Evolutionary conservation across 2,329 filamentous ascomycete genomes (phyloP).

Genomic region (Parastagonospora avenae): DNA sequence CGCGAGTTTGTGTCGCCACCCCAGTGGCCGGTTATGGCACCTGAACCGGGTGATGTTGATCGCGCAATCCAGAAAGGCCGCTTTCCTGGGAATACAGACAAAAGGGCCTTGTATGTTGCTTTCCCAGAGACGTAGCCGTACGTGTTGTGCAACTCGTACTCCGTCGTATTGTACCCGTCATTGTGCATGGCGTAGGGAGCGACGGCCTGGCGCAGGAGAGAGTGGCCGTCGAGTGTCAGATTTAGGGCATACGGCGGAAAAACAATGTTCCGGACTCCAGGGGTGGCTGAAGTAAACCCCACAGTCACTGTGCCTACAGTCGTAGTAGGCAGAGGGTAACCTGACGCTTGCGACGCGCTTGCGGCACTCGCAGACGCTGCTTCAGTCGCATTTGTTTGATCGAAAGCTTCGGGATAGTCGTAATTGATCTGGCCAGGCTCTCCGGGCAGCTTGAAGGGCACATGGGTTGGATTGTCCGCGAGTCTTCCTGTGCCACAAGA

Average conservation of each 20-base stretch:
- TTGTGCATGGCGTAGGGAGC: constrained; percentile 76
- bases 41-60: constrained; percentile 18
- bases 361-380: constrained; percentile 62
- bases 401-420: constrained; percentile 70
- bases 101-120: constrained; percentile 63
- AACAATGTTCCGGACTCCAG: constrained; percentile 67
- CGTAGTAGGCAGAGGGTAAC: constrained; percentile 35
- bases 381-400: constrained; percentile 68
- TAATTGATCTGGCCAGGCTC: constrained; percentile 64
- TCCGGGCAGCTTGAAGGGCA: constrained; percentile 66
- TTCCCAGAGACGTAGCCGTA: constrained; percentile 44
- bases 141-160: constrained; percentile 82
- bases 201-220: constrained; percentile 65
- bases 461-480: constrained; percentile 68
- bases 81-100: constrained; percentile 59
- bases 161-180: constrained; percentile 60
- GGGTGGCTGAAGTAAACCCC: constrained; percentile 62
- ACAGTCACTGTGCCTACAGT: constrained; percentile 47
- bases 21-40: constrained; percentile 55
- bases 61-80: constrained; percentile 16
- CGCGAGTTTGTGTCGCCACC: constrained; percentile 70
- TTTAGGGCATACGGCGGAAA: constrained; percentile 76
- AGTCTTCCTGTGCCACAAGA: constrained; percentile 69
- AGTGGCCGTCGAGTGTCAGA: constrained; percentile 71
- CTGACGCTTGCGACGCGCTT: constrained; percentile 55